phyloP scores from a whole-genome alignment of 2,329 filamentous ascomycete species.

The Fusarium avenaceum region DNA sequence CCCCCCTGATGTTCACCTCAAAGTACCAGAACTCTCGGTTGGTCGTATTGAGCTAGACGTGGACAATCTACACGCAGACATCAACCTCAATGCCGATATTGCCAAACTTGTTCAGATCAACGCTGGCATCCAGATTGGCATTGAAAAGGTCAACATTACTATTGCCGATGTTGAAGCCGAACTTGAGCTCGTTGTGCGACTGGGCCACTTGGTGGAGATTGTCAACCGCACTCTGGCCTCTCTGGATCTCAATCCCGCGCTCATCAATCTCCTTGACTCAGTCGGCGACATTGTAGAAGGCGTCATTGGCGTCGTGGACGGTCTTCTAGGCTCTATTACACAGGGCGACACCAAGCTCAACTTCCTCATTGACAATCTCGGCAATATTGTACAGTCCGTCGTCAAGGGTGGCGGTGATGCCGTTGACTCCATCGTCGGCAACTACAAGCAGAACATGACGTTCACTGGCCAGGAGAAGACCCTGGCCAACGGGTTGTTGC shows the following conservation, averaged over 20 bases:
- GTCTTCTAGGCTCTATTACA: conserved; percentile 27
- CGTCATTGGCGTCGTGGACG: conserved; percentile 18
- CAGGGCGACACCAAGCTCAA: conserved; percentile 33
- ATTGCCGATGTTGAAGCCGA: conserved; percentile 30
- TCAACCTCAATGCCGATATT: conserved; percentile 31
- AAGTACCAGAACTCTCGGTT: conserved; percentile 27
- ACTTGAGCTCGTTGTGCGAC: conserved; percentile 28
- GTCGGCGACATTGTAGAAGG: conserved; percentile 27
- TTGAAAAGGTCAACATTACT: conserved; percentile 35
- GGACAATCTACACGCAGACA: conserved; percentile 31
- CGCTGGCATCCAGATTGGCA: conserved; percentile 23
- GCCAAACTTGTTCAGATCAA: conserved; percentile 28
- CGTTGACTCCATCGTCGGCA: conserved; percentile 29
- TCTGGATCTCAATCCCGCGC: conserved; percentile 26
- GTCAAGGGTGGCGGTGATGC: conserved; percentile 18
- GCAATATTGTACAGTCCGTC: conserved; percentile 31
- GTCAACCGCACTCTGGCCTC: conserved; percentile 32
- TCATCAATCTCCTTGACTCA: conserved; percentile 28
- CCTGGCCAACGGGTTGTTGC: conserved; percentile 12
- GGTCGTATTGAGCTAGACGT: conserved; percentile 32
- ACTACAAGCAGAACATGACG: conserved; percentile 33
- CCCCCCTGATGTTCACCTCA: conserved; percentile 33
- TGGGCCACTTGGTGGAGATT: conserved; percentile 28
- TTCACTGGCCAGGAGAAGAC: conserved; percentile 31
- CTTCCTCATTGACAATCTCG: conserved; percentile 31